Evolutionary conservation across 2,329 filamentous ascomycete genomes (phyloP).

Genomic region (Ophiostoma tasmaniense): DNA sequence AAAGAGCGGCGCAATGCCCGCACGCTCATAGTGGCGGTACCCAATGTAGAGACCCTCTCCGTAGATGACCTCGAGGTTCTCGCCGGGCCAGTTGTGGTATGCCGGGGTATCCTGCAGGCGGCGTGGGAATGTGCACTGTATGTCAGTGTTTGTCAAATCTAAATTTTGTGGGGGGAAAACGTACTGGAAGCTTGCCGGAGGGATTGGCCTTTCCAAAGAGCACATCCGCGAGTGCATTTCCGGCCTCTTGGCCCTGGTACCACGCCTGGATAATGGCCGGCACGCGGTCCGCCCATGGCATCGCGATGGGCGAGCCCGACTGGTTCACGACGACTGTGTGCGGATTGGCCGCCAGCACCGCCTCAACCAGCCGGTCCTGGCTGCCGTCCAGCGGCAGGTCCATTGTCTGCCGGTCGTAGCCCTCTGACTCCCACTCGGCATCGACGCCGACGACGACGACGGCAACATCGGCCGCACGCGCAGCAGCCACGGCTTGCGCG

Average conservation of each 20-base stretch:
- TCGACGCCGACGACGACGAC: conserved; percentile 62
- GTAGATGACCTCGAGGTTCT: conserved; percentile 59
- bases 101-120: conserved; percentile 58
- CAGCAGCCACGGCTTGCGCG: conserved; percentile 36
- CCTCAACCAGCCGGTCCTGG: conserved; percentile 46
- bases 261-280: conserved; percentile 62
- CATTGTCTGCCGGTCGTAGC: conserved; percentile 57
- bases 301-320: conserved; percentile 58
- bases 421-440: conserved; percentile 68
- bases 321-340: conserved; percentile 54
- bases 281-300: conserved; percentile 60
- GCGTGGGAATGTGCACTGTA: conserved; percentile 56
- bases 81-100: conserved; percentile 64
- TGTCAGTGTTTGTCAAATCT: not conserved
- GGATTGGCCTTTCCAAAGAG: conserved; percentile 43
- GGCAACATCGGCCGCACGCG: conserved; percentile 53
- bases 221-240: conserved; percentile 59
- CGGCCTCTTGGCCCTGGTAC: conserved; percentile 63
- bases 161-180: not conserved
- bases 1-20: conserved; percentile 52
- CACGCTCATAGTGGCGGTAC: conserved; percentile 63
- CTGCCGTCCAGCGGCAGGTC: conserved; percentile 47
- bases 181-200: not conserved
- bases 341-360: not conserved
- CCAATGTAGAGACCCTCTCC: conserved; percentile 67